Evolutionary conservation across 75 land plant genomes (phyloP).

Genomic region (Sequoia sempervirens): DNA sequence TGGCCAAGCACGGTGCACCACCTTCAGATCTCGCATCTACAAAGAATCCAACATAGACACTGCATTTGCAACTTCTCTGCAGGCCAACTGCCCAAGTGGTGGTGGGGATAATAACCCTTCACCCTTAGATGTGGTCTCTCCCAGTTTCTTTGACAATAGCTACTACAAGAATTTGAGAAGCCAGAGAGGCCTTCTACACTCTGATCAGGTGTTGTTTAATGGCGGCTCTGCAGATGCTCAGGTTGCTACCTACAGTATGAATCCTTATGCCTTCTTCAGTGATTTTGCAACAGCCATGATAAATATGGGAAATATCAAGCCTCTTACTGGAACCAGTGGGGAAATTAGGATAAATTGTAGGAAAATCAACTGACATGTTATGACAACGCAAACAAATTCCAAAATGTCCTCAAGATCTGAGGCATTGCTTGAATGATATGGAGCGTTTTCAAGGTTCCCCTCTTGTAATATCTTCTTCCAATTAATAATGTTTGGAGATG

Average conservation of each 20-base stretch:
- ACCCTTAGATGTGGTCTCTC: not conserved
- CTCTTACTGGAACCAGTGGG: not conserved
- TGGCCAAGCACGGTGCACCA: slow-evolving; percentile 28
- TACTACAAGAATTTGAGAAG: not conserved
- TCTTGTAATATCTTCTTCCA: not conserved
- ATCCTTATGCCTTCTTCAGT: not conserved
- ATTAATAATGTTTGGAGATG: no score
- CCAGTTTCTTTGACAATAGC: not conserved
- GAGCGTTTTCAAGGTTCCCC: not conserved
- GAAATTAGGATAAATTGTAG: not conserved
- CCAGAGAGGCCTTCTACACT: not conserved
- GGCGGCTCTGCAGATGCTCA: not conserved
- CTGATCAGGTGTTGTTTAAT: not conserved
- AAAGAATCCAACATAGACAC: slow-evolving; percentile 19
- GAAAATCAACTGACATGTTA: not conserved
- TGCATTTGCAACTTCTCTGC: slow-evolving; percentile 16
- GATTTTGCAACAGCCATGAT: slow-evolving; percentile 3
- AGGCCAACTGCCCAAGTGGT: slow-evolving; percentile 21
- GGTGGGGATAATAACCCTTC: slow-evolving; percentile 16
- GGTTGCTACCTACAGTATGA: not conserved
- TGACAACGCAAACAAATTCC: not conserved
- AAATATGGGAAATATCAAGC: slow-evolving; percentile 2
- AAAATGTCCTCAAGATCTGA: no score
- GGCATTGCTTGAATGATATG: not conserved
- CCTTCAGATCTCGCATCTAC: slow-evolving; percentile 28